Evolutionary conservation across 2,329 filamentous ascomycete genomes (phyloP), one percentile per base, ranked within the genome.

Genomic region (Talaromyces sp.): DNA sequence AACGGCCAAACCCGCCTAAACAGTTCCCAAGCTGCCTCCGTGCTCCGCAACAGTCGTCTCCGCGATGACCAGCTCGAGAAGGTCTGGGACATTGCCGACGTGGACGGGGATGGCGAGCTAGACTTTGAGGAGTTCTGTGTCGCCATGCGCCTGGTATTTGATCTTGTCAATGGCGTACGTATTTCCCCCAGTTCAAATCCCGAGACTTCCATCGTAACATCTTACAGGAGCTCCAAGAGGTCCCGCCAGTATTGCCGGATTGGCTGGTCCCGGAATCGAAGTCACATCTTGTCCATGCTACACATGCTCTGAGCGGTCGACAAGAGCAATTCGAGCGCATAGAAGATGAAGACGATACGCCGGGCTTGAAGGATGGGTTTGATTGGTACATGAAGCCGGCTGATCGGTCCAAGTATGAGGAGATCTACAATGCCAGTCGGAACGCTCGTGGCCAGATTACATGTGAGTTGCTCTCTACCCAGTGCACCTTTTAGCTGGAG

Each of bases 121-220:
- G 94, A 99, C 76, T 99, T 99, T 78, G 94, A 99, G 77, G 94
- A 99, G 80, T 99, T 99, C 74, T 99, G 94, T 74, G 94, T 99
- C 53, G 94, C 92, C 35, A 99, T 99, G 94, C 86, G 94, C 68
- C 80, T 99, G 68, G 97, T 97, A 66, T 99, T 97, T 74, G 94
- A 99, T 72, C 79, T 97, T 61, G 86, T 99, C 65, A 99, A 99
- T 69, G 94, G 94, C 65, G 90, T 95, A 81, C 57, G 83, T 77
- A 52, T 47, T 8, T 22, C n/a, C 24, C 37, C 16, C 4, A 27
- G 24, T 9, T 5, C 24, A 27, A 27, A 4, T 30, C 22, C 27
- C 42, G 9, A 32, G 24, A 20, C 41, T 30, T 17, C n/a, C 33
- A 20, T 32, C 39, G n/a, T n/a, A n/a, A n/a, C 6, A 47, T 29